Base-by-base conservation (phyloP, 768 basidiomycete genomes). In the Trametes maxima region DNA sequence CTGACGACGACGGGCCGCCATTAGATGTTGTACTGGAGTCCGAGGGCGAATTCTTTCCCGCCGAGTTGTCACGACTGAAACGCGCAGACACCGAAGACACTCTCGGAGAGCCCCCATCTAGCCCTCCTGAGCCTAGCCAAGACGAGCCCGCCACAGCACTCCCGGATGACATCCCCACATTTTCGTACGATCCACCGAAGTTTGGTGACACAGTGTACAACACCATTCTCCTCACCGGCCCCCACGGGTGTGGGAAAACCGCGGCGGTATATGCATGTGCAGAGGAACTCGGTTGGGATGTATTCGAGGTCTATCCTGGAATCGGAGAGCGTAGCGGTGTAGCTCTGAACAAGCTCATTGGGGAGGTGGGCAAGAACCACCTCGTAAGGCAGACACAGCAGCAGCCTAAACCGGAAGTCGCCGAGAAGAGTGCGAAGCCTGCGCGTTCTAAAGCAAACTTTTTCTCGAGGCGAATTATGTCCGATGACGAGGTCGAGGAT, bases 271-370 rank as follows among this genome's bases (percentile, higher is more conserved):
- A 97, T 74, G 95, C 96, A 0, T 95, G 94, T 69, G 94, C 95
- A 5, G 85, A 87, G 55, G 96, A 99, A 75, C 80, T 99, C 36
- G 93, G 88, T 14, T 99, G 93, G 92, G 92, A 95, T 51, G 86
- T 98, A 13, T 97, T 98, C 69, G 97, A 99, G 73, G 94, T 98
- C 13, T 90, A 95, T 75, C 92, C 97, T 24, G 97, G 97, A 2
- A 87, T 95, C 53, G 95, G 95, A n/a, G 90, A 85, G 69, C 85
- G 97, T 37, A 90, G 85, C 61, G 92, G 90, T 6, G 79, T 85
- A 24, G 91, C 85, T 67, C 77, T 99, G 65, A 86, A 89, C 58
- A 80, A 82, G 59, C 80, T 95, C 64, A 85, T 98, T 48, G 97
- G 97, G 14, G 94, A 96, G 61, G 94, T 95, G 3, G 94, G 94